Evolutionary conservation across 2,329 filamentous ascomycete genomes (phyloP).

Genomic region (Fusarium foetens): DNA sequence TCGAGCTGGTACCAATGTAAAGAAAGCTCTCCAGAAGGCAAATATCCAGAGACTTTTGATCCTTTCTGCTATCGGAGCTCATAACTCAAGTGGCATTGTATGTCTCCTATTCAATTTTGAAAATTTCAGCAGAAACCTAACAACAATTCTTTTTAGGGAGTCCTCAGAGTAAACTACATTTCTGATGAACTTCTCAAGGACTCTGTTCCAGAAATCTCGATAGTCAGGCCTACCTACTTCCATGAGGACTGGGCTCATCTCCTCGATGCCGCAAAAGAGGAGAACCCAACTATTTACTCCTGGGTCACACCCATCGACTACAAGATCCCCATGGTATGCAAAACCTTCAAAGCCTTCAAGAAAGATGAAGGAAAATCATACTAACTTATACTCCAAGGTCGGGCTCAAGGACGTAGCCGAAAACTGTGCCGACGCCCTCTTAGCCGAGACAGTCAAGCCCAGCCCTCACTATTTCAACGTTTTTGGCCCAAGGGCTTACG

Average conservation of each 20-base stretch:
- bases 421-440: constrained; percentile 39
- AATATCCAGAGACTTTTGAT: constrained; percentile 39
- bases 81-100: constrained; percentile 47
- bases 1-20: constrained; percentile 27
- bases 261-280: constrained; percentile 33
- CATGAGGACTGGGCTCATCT: constrained; percentile 37
- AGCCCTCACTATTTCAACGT: constrained; percentile 39
- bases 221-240: constrained; percentile 39
- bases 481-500: constrained; percentile 46
- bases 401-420: constrained; percentile 46
- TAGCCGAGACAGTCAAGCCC: constrained; percentile 16
- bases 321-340: constrained; percentile 47
- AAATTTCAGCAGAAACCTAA: neutral
- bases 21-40: constrained; percentile 32
- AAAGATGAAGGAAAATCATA: neutral
- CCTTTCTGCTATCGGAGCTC: constrained; percentile 46
- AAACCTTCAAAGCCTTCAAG: fast-evolving
- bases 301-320: constrained; percentile 44
- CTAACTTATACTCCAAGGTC: constrained; percentile 33
- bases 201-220: constrained; percentile 32
- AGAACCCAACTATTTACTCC: constrained; percentile 43
- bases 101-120: neutral
- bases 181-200: constrained; percentile 36
- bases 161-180: constrained; percentile 39
- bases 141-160: constrained; percentile 32